phyloP scores from a whole-genome alignment of 257 asterid genomes.

The Striga asiatica region DNA sequence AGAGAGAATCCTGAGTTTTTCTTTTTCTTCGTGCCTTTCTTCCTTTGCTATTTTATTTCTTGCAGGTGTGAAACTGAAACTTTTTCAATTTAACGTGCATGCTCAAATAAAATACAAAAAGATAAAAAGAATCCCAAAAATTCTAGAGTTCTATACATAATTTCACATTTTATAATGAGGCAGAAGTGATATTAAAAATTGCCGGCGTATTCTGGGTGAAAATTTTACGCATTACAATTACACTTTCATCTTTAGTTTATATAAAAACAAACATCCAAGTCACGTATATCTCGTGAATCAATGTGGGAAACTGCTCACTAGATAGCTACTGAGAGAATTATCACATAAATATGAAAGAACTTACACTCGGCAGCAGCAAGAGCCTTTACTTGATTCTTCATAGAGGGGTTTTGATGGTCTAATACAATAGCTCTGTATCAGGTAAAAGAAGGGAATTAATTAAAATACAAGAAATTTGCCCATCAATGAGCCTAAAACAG shows the following conservation, averaged over 20 bases:
- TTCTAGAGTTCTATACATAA: too few relatives aligned
- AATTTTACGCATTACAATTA: neutral
- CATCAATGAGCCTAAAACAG: slow-evolving; percentile 10
- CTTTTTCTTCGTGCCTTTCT: too few relatives aligned
- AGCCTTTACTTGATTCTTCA: slow-evolving; percentile 68
- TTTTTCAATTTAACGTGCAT: too few relatives aligned
- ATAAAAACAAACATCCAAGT: neutral
- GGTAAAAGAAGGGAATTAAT: slow-evolving; percentile 18
- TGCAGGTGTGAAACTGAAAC: too few relatives aligned
- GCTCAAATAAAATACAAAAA: too few relatives aligned
- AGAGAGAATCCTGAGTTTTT: too few relatives aligned
- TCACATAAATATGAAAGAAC: slow-evolving; percentile 18
- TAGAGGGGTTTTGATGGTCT: slow-evolving; percentile 66
- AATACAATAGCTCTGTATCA: slow-evolving; percentile 80
- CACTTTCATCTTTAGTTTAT: neutral
- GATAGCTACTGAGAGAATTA: slow-evolving; percentile 7
- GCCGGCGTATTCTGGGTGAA: too few relatives aligned
- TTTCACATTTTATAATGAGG: too few relatives aligned
- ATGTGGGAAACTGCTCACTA: slow-evolving; percentile 1
- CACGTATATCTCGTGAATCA: slow-evolving; percentile 8
- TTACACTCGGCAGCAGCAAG: slow-evolving; percentile 75
- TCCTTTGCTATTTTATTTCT: too few relatives aligned
- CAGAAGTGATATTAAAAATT: too few relatives aligned
- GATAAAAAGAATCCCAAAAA: too few relatives aligned
- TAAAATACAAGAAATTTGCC: slow-evolving; percentile 2